Evolutionary conservation across 495 filamentous ascomycete species (phyloP).

Genomic region (Chaetomium fimeti): DNA sequence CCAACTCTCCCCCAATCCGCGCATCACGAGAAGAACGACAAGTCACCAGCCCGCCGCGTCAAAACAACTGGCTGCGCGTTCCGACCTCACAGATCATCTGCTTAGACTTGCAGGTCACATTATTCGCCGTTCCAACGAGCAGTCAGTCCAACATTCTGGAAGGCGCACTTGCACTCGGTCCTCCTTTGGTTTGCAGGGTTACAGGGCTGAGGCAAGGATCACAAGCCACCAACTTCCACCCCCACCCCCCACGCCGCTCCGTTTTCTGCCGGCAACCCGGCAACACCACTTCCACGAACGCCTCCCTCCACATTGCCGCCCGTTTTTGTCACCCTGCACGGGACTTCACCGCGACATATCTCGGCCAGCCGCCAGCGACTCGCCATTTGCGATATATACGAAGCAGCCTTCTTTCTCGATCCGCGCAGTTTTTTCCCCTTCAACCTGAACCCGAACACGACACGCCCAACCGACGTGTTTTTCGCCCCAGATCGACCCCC

Average conservation of each 20-base stretch:
- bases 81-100: neutral
- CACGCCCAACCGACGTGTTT: constrained; percentile 7
- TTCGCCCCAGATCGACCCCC: neutral
- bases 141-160: neutral
- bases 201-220: too few relatives aligned
- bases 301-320: constrained; percentile 2
- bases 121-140: neutral
- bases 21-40: neutral
- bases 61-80: neutral
- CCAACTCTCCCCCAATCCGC: neutral
- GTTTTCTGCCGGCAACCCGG: constrained; percentile 1
- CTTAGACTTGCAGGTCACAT: neutral
- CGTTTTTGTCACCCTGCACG: constrained; percentile 12
- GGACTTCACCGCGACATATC: neutral
- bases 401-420: neutral
- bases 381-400: constrained; percentile 8
- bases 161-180: too few relatives aligned
- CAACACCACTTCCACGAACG: neutral
- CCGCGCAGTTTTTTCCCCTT: neutral
- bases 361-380: constrained; percentile 7
- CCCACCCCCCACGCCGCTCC: neutral
- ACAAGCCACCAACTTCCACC: too few relatives aligned
- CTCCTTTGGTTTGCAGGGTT: too few relatives aligned
- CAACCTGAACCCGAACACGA: neutral
- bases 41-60: neutral